Conservation (phyloP, 2,329 filamentous ascomycete species). For the Lizonia empirigonia region DNA sequence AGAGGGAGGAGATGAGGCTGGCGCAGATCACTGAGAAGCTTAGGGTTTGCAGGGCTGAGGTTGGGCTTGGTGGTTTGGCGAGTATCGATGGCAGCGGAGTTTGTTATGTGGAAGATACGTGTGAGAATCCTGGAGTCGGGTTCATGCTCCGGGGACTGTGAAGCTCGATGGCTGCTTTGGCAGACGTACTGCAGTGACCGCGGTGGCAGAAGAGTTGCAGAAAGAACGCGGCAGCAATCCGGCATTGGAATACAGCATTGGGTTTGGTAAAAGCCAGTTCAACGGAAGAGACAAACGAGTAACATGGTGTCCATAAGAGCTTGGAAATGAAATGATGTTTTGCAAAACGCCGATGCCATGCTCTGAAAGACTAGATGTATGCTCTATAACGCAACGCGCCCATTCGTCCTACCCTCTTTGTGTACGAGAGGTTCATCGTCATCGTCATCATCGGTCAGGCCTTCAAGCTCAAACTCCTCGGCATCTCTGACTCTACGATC, state of each 20-base stretch:
- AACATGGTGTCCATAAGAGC: neutral
- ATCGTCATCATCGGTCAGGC: conserved; percentile 87
- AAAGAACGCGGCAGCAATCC: no score
- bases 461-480: conserved; percentile 92
- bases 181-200: neutral
- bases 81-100: neutral
- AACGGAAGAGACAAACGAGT: neutral
- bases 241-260: no score
- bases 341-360: conserved; percentile 5
- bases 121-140: neutral
- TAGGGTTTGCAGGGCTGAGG: neutral
- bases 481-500: conserved; percentile 73
- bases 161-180: neutral
- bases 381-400: conserved; percentile 7
- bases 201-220: no score
- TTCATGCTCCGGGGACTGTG: neutral
- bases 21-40: neutral
- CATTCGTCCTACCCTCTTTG: conserved; percentile 32
- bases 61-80: no score
- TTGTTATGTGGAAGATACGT: neutral
- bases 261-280: neutral
- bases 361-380: neutral
- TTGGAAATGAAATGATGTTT: neutral
- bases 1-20: neutral
- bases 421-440: conserved; percentile 52